Percentiles rank a stretch among this genome's conserved stretches.
These are phyloP conservation scores for Calonectria honghensis DNA, from an alignment of 2,329 filamentous ascomycete genomes.

Conservation along the genomic window DNA sequence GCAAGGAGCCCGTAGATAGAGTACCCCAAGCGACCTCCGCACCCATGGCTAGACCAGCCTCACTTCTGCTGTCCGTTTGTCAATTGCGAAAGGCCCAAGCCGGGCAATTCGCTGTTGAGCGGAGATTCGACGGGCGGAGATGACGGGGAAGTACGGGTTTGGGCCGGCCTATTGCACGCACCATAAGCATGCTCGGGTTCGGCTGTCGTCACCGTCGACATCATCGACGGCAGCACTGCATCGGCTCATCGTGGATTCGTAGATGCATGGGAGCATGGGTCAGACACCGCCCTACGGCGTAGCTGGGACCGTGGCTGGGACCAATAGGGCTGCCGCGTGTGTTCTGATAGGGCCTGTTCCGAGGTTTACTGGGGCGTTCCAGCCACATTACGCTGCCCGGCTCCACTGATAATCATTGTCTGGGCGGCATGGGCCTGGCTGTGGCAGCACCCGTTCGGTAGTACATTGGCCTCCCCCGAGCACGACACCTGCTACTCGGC, in stretches of 20 bases:
- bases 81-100: background rate
- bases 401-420: conserved; percentile 31
- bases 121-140: background rate
- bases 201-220: conserved; percentile 19
- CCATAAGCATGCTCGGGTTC: background rate
- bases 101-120: conserved; percentile 8
- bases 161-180: conserved; percentile 3
- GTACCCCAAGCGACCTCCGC: conserved; percentile 1
- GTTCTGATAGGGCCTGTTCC: conserved; percentile 21
- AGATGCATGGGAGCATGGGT: conserved; percentile 15
- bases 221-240: conserved; percentile 6
- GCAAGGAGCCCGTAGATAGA: conserved; percentile 19
- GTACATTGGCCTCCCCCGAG: conserved; percentile 19
- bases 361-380: conserved; percentile 20
- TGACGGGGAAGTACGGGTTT: background rate
- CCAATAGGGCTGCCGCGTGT: conserved; percentile 5
- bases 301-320: background rate
- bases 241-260: conserved; percentile 2
- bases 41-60: conserved; percentile 19
- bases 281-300: conserved; percentile 20
- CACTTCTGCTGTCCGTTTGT: conserved; percentile 6
- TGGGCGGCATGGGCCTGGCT: background rate
- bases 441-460: conserved; percentile 16
- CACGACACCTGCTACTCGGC: background rate
- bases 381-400: conserved; percentile 37